phyloP scores from a whole-genome alignment of 352 stramenopile species.

The Pythium inflatum region DNA sequence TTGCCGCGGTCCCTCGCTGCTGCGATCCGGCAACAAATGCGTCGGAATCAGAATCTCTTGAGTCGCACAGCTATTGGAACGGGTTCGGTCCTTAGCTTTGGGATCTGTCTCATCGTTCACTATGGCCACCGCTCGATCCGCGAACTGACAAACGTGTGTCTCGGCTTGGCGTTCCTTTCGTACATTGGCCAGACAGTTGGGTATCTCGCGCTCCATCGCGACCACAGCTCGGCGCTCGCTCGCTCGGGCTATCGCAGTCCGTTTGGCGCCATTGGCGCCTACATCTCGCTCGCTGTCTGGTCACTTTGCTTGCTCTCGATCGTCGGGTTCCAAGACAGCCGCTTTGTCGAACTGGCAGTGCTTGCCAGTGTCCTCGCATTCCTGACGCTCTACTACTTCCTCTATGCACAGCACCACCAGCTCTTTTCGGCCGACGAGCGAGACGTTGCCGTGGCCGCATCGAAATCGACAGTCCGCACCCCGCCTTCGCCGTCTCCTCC shows the following conservation, averaged over 20 bases:
- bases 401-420: conserved; percentile 19
- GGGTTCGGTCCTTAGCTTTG: conserved; percentile 17
- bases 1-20: conserved; percentile 17
- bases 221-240: background rate
- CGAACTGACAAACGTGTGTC: background rate
- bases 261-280: conserved; percentile 23
- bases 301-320: conserved; percentile 18
- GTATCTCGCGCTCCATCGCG: conserved; percentile 12
- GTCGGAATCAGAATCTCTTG: conserved; percentile 1
- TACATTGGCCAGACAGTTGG: conserved; percentile 22
- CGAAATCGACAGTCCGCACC: background rate
- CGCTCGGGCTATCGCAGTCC: conserved; percentile 17
- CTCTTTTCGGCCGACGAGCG: conserved; percentile 32
- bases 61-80: conserved; percentile 6
- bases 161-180: conserved; percentile 24
- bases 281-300: conserved; percentile 25
- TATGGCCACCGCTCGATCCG: background rate
- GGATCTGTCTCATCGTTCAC: conserved; percentile 22
- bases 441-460: conserved; percentile 18
- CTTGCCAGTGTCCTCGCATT: background rate
- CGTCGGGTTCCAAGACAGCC: conserved; percentile 4
- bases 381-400: conserved; percentile 27
- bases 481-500: no score
- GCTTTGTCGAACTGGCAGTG: conserved; percentile 1
- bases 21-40: conserved; percentile 12